Conservation (phyloP, 352 stramenopile genomes). For the Phytophthora crassamura region DNA sequence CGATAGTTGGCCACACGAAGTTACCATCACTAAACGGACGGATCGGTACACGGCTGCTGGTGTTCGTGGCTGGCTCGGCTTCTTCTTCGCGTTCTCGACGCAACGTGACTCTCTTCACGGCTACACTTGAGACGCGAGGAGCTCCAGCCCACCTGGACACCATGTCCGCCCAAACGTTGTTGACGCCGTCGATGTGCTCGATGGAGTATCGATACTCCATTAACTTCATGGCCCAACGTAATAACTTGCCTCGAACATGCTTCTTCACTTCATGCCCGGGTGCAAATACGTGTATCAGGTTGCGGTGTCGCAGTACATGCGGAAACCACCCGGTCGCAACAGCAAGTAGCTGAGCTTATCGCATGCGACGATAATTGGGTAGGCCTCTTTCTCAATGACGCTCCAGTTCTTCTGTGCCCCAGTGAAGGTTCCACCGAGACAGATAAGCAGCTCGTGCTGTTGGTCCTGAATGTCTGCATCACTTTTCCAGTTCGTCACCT, state of each 20-base stretch:
- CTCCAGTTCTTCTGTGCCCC: slow-evolving; percentile 22
- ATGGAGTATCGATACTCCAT: slow-evolving; percentile 23
- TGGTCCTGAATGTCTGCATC: slow-evolving; percentile 13
- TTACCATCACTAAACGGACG: slow-evolving; percentile 21
- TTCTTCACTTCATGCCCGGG: slow-evolving; percentile 14
- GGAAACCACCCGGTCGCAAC: no score
- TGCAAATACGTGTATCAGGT: background rate
- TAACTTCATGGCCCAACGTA: slow-evolving; percentile 9
- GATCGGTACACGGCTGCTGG: background rate
- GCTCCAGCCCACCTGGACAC: background rate
- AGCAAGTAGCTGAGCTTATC: no score
- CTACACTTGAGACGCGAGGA: background rate
- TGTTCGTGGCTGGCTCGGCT: background rate
- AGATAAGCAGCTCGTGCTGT: slow-evolving; percentile 13
- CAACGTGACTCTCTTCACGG: no score
- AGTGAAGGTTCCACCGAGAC: slow-evolving; percentile 11
- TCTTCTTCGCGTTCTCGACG: no score
- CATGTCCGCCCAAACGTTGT: slow-evolving; percentile 27
- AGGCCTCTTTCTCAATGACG: background rate
- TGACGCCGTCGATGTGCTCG: slow-evolving; percentile 12
- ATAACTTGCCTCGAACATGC: slow-evolving; percentile 8
- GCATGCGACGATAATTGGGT: no score
- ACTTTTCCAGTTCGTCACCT: slow-evolving; percentile 6
- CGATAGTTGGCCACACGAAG: slow-evolving; percentile 16
- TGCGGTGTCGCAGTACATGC: background rate